These are phyloP conservation scores for Kwoniella sp. DNA, from an alignment of 768 basidiomycete species.

Conservation along the genomic window DNA sequence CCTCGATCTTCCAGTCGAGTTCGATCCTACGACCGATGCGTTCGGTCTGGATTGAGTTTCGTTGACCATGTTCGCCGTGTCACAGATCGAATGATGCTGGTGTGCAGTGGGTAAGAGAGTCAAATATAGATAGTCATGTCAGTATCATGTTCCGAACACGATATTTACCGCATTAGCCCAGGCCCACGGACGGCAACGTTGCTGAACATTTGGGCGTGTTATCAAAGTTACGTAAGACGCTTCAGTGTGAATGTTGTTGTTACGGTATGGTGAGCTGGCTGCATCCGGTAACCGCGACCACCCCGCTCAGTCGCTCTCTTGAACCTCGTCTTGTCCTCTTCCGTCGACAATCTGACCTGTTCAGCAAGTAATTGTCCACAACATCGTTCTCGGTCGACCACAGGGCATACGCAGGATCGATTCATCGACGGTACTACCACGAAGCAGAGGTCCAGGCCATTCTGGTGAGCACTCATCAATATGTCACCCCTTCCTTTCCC, in stretches of 20 bases:
- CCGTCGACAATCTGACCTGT: no score
- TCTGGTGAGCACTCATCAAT: background rate
- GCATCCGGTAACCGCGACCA: background rate
- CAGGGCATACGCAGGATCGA: no score
- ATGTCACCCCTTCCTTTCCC: background rate
- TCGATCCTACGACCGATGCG: conserved; percentile 8
- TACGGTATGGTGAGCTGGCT: background rate
- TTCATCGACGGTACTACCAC: no score
- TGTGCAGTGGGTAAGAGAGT: background rate
- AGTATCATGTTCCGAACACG: no score
- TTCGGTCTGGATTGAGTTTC: conserved; percentile 20
- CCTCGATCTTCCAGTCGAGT: conserved; percentile 13
- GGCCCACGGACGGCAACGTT: no score
- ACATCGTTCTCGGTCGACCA: background rate
- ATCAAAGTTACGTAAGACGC: no score
- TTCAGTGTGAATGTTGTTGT: no score
- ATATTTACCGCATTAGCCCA: no score
- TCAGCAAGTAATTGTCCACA: no score
- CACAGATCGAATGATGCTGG: background rate
- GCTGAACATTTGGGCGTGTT: no score
- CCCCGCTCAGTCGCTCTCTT: background rate
- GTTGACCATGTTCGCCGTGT: conserved; percentile 34
- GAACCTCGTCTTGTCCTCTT: background rate
- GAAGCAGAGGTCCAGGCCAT: background rate
- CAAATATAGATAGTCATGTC: background rate